Base-by-base conservation (phyloP, 208 protist genomes). In the Leptomonas pyrrhocoris region DNA sequence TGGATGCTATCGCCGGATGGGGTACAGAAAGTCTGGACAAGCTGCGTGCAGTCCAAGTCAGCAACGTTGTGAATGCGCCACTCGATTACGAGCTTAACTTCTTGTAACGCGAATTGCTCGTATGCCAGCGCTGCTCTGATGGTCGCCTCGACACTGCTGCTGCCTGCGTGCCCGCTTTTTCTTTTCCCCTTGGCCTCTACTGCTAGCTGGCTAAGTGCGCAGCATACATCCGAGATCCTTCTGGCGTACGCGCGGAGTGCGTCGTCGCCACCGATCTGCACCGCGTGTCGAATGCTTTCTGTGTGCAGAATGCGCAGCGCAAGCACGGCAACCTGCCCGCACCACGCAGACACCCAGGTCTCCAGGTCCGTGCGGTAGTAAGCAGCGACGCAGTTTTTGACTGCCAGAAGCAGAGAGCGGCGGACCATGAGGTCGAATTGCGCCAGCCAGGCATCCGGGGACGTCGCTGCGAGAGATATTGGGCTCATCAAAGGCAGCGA, bases 21-120 rank as follows among this genome's bases (percentile, higher is more conserved):
- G 11, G 63, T 77, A 43, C 93, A 70, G 28, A 84, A 82, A 45
- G 92, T 96, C 56, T 94, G 87, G 45, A 94, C n/a, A 70, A 94
- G 84, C 3, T 68, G 27, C 5, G 91, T 93, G 43, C 55, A 75
- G 45, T 95, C 81, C 49, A 96, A 67, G 51, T 95, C 88, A 2
- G 79, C 60, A 42, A 82, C 34, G 60, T 67, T 84, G 23, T 69
- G 56, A 36, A 96, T 68, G 21, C 74, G 76, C 51, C 77, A 78
- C 58, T 81, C 77, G 16, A 85, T 60, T 36, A 77, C 80, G 4
- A 80, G 63, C 49, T 79, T 60, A 21, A 89, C 75, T 58, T 96
- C 92, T 23, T 64, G 50, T 34, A 76, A 53, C 28, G 74, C 81
- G 50, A 86, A 81, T 36, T 87, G 80, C 48, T 85, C 68, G 69